These are phyloP conservation scores for Przewalskia tangutica DNA, from an alignment of 257 asterid species.

Conservation along the genomic window DNA sequence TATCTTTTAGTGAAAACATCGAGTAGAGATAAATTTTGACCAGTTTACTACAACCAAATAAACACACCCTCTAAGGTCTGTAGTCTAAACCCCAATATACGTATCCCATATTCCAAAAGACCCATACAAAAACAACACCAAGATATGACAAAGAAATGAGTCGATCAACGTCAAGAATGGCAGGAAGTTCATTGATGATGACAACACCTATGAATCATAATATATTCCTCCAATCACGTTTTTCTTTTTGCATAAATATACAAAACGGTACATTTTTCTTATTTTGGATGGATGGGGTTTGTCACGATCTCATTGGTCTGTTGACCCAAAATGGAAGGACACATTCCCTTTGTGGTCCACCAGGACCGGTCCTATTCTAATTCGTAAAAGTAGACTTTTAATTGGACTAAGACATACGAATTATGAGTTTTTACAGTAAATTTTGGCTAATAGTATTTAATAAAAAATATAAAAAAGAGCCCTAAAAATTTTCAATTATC, in stretches of 20 bases:
- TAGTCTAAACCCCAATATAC: neutral
- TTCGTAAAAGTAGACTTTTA: too few relatives aligned
- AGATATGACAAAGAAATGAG: neutral
- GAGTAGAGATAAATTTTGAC: too few relatives aligned
- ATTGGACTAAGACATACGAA: too few relatives aligned
- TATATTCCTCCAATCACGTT: neutral
- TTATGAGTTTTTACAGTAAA: too few relatives aligned
- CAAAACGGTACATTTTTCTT: neutral
- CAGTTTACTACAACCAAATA: too few relatives aligned
- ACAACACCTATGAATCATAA: neutral
- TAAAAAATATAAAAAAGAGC: too few relatives aligned
- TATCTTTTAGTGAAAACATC: too few relatives aligned
- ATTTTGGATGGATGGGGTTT: slow-evolving; percentile 11
- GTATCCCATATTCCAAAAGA: neutral
- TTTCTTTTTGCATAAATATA: neutral
- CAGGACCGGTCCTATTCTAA: too few relatives aligned
- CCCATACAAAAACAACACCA: neutral
- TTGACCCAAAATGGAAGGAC: neutral
- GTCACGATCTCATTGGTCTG: neutral
- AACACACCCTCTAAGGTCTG: neutral
- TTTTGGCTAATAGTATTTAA: too few relatives aligned
- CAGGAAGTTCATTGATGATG: neutral
- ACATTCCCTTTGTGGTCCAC: too few relatives aligned
- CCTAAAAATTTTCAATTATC: too few relatives aligned
- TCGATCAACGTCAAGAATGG: neutral